Base-by-base conservation (phyloP, 345 rosid species). In the Aegle marmelos region DNA sequence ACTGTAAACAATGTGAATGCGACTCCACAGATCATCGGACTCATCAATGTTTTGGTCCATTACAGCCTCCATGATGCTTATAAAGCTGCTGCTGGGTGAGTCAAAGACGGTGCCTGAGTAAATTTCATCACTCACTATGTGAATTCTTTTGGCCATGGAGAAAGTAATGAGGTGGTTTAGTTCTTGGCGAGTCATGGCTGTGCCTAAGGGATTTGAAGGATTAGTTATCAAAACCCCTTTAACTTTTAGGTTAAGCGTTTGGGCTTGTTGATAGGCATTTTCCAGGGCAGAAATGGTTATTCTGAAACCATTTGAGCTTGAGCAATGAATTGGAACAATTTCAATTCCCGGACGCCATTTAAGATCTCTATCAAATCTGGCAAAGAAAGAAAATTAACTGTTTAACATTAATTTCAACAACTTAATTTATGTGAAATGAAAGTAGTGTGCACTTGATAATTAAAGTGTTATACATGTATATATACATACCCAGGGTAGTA, bases 151-250 rank as follows among this genome's bases (percentile, higher is more conserved):
- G 2, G 72, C 78, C 14, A 82, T 39, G 24, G 84, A 82, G 59
- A 93, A 95, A 74, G 62, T 82, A 10, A 93, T 72, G 70, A 95
- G 89, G 54, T 83, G 80, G 73, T 84, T 81, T 25, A 92, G 88
- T 39, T 95, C 98, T 3, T 73, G 80, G 6, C 86, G 85, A 5
- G 83, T 89, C 85, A 90, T 82, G 27, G 97, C 82, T 7, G 94
- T 92, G 63, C 99, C 99, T 1, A 95, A 79, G 1, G 97, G 99
- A 80, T 95, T 95, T 4, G 97, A 93, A 61, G 98, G 99, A 83
- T 93, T 95, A 3, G 99, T 95, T 25, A 93, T 86, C 33, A 93
- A 70, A 21, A 93, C 88, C 34, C 94, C 98, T 72, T 87, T 92
- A 4, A 93, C 96, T 13, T 81, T 90, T 24, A 92, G 78, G 53